Evolutionary conservation across 2,329 filamentous ascomycete species (phyloP).

Genomic region (Colletotrichum agaves): DNA sequence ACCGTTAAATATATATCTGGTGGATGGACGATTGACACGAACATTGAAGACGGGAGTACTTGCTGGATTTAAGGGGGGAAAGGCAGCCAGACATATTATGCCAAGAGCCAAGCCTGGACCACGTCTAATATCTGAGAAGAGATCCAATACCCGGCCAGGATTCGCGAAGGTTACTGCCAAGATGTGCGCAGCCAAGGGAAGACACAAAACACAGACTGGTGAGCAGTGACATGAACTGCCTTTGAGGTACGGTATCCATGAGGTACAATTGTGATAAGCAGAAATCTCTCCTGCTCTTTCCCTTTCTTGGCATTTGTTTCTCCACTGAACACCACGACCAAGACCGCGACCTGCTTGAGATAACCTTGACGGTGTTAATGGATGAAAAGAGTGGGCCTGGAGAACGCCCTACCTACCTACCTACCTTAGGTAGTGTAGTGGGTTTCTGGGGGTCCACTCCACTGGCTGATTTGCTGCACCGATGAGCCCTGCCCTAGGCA

Average conservation of each 20-base stretch:
- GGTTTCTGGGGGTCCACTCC: conserved; percentile 21
- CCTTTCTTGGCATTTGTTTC: conserved; percentile 2
- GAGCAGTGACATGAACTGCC: background rate
- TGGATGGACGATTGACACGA: too few relatives aligned
- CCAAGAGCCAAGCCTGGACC: conserved; percentile 24
- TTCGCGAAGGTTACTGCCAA: conserved; percentile 31
- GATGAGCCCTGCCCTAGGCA: conserved; percentile 30
- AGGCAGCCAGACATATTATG: background rate
- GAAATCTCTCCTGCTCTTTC: background rate
- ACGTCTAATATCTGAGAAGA: conserved; percentile 11
- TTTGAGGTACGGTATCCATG: too few relatives aligned
- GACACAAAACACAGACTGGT: conserved; percentile 14
- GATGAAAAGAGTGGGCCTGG: conserved; percentile 9
- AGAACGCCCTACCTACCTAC: too few relatives aligned
- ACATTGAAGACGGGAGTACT: too few relatives aligned
- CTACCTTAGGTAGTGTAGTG: too few relatives aligned
- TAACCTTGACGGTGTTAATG: background rate
- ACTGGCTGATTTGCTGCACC: conserved; percentile 4
- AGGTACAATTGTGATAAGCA: too few relatives aligned
- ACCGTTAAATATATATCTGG: too few relatives aligned
- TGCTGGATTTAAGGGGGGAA: background rate
- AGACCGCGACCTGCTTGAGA: background rate
- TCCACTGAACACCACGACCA: background rate
- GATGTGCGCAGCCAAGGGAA: conserved; percentile 35
- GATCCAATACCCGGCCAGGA: conserved; percentile 20